Conservation (phyloP, 2,329 filamentous ascomycete genomes). For the Ambrosiella beaveri region DNA sequence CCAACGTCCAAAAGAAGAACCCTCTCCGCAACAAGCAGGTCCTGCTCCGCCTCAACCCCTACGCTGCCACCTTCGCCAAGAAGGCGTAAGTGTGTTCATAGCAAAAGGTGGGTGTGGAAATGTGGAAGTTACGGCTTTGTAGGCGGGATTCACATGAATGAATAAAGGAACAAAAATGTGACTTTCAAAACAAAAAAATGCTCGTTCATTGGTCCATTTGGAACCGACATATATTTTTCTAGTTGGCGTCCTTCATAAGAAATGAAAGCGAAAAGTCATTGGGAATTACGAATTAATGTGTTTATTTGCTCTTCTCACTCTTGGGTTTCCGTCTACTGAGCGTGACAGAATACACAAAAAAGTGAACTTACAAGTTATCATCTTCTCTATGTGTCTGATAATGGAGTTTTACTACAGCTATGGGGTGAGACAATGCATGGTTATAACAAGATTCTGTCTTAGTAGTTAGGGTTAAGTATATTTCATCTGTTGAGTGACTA, state of each 20-base stretch:
- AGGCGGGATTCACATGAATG: conserved; percentile 11
- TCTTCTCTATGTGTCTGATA: neutral
- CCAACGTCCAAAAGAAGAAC: conserved; percentile 98
- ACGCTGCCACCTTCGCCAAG: conserved; percentile 80
- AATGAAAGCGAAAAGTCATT: neutral
- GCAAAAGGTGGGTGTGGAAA: conserved; percentile 7
- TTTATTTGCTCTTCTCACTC: conserved; percentile 2
- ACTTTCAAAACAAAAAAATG: conserved; percentile 12
- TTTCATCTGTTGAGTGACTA: no score
- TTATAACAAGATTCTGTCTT: neutral
- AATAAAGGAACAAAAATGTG: conserved; percentile 14
- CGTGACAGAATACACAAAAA: conserved; percentile 6
- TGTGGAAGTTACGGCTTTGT: conserved; percentile 10
- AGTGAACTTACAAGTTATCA: conserved; percentile 4
- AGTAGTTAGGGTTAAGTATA: neutral
- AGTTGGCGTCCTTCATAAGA: conserved; percentile 3
- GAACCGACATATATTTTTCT: conserved; percentile 15
- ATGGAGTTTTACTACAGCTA: neutral
- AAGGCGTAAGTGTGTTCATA: conserved; percentile 17
- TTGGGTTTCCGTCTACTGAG: conserved; percentile 3
- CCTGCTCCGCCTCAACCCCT: conserved; percentile 95
- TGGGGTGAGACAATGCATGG: neutral
- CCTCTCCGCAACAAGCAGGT: conserved; percentile 98
- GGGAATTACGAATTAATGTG: conserved; percentile 16
- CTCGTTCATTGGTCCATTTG: conserved; percentile 3